These are phyloP conservation scores for Pleurotus salmoneostramineus DNA, from an alignment of 768 basidiomycete genomes.

Conservation along the genomic window DNA sequence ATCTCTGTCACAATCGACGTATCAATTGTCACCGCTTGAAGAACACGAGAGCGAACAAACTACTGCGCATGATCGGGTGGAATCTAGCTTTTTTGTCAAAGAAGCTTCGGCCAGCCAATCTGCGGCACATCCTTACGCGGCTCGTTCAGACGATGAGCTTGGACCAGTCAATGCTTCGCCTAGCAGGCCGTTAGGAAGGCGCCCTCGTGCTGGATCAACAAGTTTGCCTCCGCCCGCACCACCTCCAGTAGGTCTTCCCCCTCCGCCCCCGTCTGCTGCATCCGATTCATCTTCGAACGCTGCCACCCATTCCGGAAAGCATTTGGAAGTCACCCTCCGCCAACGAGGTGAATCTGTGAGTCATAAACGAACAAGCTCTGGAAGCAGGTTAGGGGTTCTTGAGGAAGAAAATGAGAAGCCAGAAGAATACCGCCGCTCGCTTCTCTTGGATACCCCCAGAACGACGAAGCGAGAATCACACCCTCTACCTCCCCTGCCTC, in stretches of 20 bases:
- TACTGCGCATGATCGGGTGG: slow-evolving; percentile 20
- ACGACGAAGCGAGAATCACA: slow-evolving; percentile 49
- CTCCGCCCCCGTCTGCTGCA: slow-evolving; percentile 50
- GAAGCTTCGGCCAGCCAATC: slow-evolving; percentile 19
- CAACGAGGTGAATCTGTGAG: slow-evolving; percentile 45
- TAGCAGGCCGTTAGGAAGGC: slow-evolving; percentile 26
- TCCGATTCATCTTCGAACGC: slow-evolving; percentile 25
- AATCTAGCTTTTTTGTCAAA: slow-evolving; percentile 23
- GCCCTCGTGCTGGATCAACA: slow-evolving; percentile 46
- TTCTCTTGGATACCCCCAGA: slow-evolving; percentile 38
- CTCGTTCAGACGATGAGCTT: slow-evolving; percentile 32
- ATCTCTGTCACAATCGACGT: slow-evolving; percentile 27
- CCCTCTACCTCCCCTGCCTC: slow-evolving; percentile 66
- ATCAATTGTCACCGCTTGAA: slow-evolving; percentile 23
- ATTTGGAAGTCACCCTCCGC: slow-evolving; percentile 32
- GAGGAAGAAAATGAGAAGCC: slow-evolving; percentile 51
- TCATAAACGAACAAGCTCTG: slow-evolving; percentile 55
- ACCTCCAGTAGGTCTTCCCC: slow-evolving; percentile 45
- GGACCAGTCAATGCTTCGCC: slow-evolving; percentile 26
- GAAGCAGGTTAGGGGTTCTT: slow-evolving; percentile 52
- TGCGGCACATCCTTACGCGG: slow-evolving; percentile 49
- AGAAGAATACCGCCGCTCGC: slow-evolving; percentile 27
- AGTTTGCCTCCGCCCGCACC: slow-evolving; percentile 63
- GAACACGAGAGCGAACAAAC: slow-evolving; percentile 22
- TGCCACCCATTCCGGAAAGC: slow-evolving; percentile 19